phyloP scores from a whole-genome alignment of 2,329 filamentous ascomycete genomes.

The Madurella fahalii region DNA sequence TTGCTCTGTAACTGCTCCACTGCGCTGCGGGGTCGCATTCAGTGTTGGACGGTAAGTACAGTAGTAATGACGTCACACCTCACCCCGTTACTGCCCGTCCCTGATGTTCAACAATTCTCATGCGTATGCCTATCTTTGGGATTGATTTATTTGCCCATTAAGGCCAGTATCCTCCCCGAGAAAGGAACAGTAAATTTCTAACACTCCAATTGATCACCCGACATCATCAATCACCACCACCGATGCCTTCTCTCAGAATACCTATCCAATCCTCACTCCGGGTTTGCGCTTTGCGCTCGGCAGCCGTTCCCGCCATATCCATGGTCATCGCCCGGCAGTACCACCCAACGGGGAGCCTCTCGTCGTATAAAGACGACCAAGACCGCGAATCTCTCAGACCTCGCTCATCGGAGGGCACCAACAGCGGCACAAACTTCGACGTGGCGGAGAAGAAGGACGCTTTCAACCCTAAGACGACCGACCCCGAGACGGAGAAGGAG shows the following conservation, averaged over 20 bases:
- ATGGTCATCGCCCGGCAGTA: conserved; percentile 27
- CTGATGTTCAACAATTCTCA: not conserved
- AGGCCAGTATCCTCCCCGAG: not conserved
- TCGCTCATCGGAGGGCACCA: conserved; percentile 61
- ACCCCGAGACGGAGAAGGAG: conserved; percentile 57
- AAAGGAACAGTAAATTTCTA: not conserved
- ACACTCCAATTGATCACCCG: not conserved
- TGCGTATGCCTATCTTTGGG: no score
- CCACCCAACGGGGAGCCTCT: conserved; percentile 30
- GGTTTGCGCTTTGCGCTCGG: not conserved
- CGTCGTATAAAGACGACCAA: conserved; percentile 49
- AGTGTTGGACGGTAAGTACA: not conserved
- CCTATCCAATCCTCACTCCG: not conserved
- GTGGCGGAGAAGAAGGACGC: conserved; percentile 57
- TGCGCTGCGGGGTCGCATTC: no score
- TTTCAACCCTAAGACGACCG: conserved; percentile 64
- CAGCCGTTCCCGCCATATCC: not conserved
- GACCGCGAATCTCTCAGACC: conserved; percentile 63
- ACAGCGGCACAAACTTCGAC: conserved; percentile 62
- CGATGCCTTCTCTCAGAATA: conserved; percentile 13
- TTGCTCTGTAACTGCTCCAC: no score
- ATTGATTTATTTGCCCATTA: not conserved
- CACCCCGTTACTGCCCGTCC: not conserved
- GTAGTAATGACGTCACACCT: conserved; percentile 10
- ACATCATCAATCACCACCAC: not conserved